phyloP scores from a whole-genome alignment of 148 eudicot genomes.

The Rhododendron ferrugineum region DNA sequence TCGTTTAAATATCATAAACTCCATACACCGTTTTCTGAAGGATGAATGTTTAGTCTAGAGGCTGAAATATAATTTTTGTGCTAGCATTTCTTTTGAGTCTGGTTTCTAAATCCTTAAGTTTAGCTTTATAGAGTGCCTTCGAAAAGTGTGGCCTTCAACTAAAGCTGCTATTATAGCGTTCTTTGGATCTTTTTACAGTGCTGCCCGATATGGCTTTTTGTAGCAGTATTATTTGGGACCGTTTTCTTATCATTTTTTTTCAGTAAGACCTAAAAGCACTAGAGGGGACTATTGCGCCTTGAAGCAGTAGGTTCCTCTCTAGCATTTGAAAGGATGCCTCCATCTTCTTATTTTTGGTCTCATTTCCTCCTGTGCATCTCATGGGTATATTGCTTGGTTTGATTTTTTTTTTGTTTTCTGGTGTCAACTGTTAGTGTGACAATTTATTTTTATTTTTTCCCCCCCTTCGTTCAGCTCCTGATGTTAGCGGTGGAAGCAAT shows the following conservation, averaged over 20 bases:
- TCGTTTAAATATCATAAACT: neutral
- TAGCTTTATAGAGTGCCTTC: neutral
- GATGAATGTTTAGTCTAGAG: neutral
- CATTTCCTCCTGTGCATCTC: neutral
- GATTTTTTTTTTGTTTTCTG: neutral
- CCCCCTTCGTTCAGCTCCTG: constrained; percentile 30
- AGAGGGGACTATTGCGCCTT: neutral
- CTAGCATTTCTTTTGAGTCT: neutral
- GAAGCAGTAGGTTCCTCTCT: neutral
- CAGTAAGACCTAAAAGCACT: neutral
- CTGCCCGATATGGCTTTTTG: neutral
- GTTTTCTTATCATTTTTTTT: neutral
- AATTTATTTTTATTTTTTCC: neutral
- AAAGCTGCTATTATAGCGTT: neutral
- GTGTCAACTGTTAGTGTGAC: neutral
- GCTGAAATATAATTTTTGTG: neutral
- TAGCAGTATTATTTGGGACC: neutral
- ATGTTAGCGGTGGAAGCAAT: constrained; percentile 35
- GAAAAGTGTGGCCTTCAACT: neutral
- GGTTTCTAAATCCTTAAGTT: neutral
- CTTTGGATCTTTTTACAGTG: neutral
- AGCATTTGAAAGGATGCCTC: neutral
- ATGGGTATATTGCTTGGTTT: neutral
- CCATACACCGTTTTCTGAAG: neutral
- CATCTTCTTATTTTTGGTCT: neutral